Conservation (phyloP, 306 rosid genomes). For the Cyamopsis tetragonoloba region DNA sequence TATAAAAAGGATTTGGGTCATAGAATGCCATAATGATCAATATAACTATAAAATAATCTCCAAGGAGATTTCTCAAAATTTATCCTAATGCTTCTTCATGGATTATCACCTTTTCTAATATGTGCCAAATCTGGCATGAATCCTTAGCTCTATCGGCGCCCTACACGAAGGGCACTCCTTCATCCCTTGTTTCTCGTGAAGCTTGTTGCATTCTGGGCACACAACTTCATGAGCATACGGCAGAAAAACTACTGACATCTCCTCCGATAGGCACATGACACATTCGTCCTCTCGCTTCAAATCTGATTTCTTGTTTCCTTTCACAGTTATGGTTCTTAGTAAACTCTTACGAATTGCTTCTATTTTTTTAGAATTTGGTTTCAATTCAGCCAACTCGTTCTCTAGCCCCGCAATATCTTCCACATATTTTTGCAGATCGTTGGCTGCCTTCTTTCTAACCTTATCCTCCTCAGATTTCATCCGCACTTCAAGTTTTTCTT, state of each 20-base stretch:
- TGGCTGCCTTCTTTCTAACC: constrained; percentile 45
- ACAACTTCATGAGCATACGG: constrained; percentile 69
- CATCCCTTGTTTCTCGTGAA: constrained; percentile 68
- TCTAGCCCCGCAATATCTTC: constrained; percentile 47
- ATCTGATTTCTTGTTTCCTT: constrained; percentile 28
- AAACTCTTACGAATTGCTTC: constrained; percentile 36
- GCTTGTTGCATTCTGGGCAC: constrained; percentile 56
- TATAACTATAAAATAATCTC: constrained; percentile 18
- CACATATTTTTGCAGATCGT: constrained; percentile 33
- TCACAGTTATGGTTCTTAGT: constrained; percentile 1
- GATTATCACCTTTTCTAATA: not conserved
- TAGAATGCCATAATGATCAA: constrained; percentile 4
- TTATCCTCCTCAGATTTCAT: constrained; percentile 42
- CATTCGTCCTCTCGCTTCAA: constrained; percentile 65
- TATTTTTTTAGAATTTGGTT: constrained; percentile 37
- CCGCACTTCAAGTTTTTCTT: constrained; percentile 33
- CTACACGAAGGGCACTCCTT: constrained; percentile 74
- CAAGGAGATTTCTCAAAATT: not conserved
- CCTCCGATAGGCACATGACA: constrained; percentile 71
- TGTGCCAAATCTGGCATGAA: constrained; percentile 40
- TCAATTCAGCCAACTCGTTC: constrained; percentile 36
- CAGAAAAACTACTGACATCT: constrained; percentile 58
- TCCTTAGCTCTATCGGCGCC: constrained; percentile 43
- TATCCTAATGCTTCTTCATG: not conserved
- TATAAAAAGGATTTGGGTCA: not conserved